phyloP scores from a whole-genome alignment of 495 filamentous ascomycete species.

The Haplographium delicatum region DNA sequence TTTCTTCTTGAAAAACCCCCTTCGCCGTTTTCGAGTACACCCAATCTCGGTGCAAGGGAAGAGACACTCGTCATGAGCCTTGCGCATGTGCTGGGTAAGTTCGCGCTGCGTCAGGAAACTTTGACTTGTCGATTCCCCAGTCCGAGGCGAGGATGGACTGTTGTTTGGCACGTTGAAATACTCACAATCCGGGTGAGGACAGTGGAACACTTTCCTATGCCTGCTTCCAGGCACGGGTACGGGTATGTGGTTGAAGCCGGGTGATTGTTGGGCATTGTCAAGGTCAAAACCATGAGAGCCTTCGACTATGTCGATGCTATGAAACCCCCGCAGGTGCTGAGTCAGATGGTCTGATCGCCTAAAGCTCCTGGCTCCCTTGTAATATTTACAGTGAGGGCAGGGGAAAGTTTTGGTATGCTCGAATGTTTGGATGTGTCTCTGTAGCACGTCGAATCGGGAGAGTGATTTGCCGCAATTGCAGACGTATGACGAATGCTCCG shows the following conservation, averaged over 20 bases:
- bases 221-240: too few relatives aligned
- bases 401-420: constrained; percentile 12
- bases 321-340: constrained; percentile 32
- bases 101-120: constrained; percentile 26
- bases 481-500: constrained; percentile 7
- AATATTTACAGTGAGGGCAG: constrained; percentile 29
- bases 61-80: constrained; percentile 27
- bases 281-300: not conserved
- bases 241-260: too few relatives aligned
- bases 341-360: constrained; percentile 31
- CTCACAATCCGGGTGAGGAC: not conserved
- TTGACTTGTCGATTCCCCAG: not conserved
- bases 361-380: constrained; percentile 31
- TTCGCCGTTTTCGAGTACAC: constrained; percentile 29
- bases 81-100: constrained; percentile 29
- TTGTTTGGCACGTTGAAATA: not conserved
- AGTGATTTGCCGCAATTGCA: constrained; percentile 27
- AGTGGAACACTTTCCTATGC: not conserved
- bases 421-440: constrained; percentile 24
- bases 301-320: constrained; percentile 22
- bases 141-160: not conserved
- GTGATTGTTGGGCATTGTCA: not conserved
- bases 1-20: constrained; percentile 27
- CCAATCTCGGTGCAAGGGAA: constrained; percentile 27
- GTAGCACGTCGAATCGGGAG: constrained; percentile 24